phyloP scores from a whole-genome alignment of 768 basidiomycete genomes.

The Lentinula sp. region DNA sequence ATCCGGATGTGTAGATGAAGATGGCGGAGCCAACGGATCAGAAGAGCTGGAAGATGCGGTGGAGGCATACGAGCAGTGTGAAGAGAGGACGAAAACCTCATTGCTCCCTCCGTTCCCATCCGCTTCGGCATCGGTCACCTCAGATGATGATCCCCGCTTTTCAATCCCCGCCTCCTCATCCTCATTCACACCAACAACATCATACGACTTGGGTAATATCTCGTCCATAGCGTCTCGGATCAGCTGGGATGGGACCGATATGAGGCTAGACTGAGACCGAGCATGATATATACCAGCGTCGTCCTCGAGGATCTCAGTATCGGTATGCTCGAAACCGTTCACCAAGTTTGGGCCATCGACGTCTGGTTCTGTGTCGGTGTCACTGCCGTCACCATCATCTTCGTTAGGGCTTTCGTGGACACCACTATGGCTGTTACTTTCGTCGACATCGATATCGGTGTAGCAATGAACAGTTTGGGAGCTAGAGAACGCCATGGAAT shows the following conservation, averaged over 20 bases:
- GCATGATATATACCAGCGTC: not conserved
- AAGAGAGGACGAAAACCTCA: no score
- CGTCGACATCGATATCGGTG: not conserved
- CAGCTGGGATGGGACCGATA: not conserved
- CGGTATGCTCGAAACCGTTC: not conserved
- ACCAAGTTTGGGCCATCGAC: not conserved
- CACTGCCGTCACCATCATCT: not conserved
- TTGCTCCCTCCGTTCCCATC: not conserved
- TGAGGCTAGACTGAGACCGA: not conserved
- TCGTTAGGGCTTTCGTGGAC: not conserved
- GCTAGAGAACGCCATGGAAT: not conserved
- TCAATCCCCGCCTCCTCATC: not conserved
- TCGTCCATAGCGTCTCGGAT: not conserved
- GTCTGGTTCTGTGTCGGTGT: not conserved
- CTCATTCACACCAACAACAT: not conserved
- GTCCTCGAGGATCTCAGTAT: not conserved
- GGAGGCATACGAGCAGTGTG: no score
- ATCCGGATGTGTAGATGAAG: no score
- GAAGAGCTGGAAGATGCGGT: no score
- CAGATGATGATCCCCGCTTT: not conserved
- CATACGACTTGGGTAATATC: not conserved
- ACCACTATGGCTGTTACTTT: no score
- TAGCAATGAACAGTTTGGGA: not conserved
- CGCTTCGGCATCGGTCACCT: not conserved
- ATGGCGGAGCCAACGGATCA: no score